Evolutionary conservation across 306 rosid genomes (phyloP).

Genomic region (Cucurbita ficifolia): DNA sequence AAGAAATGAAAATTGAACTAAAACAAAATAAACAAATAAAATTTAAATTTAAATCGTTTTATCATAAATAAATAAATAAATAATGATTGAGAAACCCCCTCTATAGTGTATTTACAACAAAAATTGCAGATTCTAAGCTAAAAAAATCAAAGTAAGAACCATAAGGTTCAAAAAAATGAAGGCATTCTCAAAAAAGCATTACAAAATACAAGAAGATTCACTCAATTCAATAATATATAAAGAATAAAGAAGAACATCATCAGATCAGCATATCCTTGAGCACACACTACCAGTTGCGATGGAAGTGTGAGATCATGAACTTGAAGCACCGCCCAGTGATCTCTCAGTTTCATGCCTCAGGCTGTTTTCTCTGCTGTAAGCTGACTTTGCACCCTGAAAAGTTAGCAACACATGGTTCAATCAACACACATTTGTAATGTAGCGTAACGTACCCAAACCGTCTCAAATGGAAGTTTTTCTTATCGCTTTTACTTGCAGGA

Average conservation of each 20-base stretch:
- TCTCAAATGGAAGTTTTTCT: not conserved
- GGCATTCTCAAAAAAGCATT: not conserved
- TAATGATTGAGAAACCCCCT: not conserved
- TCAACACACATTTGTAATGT: not conserved
- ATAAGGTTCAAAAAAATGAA: not conserved
- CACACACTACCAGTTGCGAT: not conserved
- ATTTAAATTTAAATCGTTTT: too few relatives aligned
- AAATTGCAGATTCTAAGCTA: not conserved
- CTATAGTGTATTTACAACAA: not conserved
- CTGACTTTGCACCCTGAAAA: conserved; percentile 65
- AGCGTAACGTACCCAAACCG: not conserved
- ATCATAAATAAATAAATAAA: not conserved
- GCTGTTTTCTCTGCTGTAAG: conserved; percentile 66
- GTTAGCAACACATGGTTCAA: not conserved
- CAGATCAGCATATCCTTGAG: not conserved
- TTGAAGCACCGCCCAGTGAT: conserved; percentile 19
- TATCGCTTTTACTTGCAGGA: conserved; percentile 50
- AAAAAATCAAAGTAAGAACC: not conserved
- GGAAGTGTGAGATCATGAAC: conserved; percentile 23
- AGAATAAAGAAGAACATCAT: not conserved
- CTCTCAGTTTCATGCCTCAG: conserved; percentile 47
- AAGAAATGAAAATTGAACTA: too few relatives aligned
- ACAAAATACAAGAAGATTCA: not conserved
- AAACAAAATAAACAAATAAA: not conserved
- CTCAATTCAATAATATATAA: not conserved